Conservation (phyloP, 2,329 filamentous ascomycete species). For the Chaetoscypha palmicola region DNA sequence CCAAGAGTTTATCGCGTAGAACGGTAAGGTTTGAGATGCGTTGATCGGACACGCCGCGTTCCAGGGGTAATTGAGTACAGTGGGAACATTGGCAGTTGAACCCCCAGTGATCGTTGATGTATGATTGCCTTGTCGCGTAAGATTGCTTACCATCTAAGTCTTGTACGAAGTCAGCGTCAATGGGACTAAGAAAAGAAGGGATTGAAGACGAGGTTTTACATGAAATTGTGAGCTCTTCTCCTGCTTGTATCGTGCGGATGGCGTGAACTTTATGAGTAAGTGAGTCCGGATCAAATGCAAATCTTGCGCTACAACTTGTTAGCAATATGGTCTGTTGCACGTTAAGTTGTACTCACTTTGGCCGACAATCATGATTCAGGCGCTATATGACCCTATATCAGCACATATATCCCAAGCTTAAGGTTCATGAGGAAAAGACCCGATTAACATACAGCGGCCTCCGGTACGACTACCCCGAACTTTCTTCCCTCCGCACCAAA, state of each 20-base stretch:
- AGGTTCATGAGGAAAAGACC: too few species aligned
- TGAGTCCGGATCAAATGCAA: slow-evolving; percentile 10
- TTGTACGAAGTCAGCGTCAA: neutral
- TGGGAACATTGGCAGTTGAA: slow-evolving; percentile 11
- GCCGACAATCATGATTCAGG: slow-evolving; percentile 15
- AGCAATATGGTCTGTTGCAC: too few species aligned
- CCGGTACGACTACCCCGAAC: slow-evolving; percentile 12
- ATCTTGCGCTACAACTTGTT: slow-evolving; percentile 6
- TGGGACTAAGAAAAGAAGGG: neutral
- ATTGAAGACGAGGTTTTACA: neutral
- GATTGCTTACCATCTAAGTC: slow-evolving; percentile 12
- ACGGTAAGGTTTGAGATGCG: neutral
- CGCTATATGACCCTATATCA: neutral
- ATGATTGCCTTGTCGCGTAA: slow-evolving; percentile 1
- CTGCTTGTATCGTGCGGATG: slow-evolving; percentile 7
- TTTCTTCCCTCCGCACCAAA: slow-evolving; percentile 3
- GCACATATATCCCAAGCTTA: too few species aligned
- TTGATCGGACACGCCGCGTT: neutral
- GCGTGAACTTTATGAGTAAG: slow-evolving; percentile 13
- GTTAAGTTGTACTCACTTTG: too few species aligned
- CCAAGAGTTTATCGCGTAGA: neutral
- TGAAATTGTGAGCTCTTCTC: slow-evolving; percentile 16
- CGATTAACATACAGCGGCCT: slow-evolving; percentile 9
- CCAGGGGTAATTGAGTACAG: slow-evolving; percentile 4
- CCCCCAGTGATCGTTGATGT: slow-evolving; percentile 11